Base-by-base conservation (phyloP, 208 protist genomes). In the Wallacemonas sp. region DNA sequence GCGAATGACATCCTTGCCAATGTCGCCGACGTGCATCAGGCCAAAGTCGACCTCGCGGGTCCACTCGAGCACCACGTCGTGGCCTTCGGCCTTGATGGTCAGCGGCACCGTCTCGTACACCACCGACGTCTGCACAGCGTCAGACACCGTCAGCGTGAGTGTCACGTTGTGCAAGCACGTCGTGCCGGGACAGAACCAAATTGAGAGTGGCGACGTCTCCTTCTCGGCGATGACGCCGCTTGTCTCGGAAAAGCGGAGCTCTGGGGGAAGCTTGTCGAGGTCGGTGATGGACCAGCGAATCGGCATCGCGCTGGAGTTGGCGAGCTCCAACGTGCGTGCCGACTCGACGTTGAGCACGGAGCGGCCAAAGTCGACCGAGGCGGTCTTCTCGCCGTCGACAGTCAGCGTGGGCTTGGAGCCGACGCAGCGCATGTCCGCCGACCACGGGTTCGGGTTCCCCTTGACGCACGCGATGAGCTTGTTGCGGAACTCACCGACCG, bases 21-120 rank as follows among this genome's bases (percentile, higher is more conserved):
- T 84, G 33, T 99, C 94, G 11, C 92, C 90, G 1, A 98, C 92
- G 63, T 93, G 85, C 74, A 95, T 84, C 17, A 92, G 66, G 27
- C 92, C 92, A 46, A 98, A 96, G 70, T 97, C 87, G 41, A 98
- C 70, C 56, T 92, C 84, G 6, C 83, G 65, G 24, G 94, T 94
- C 81, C 93, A 97, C 67, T 95, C 92, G 8, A 98, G 64, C 43
- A 98, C 85, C 0, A 97, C 85, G 69, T 97, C 90, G 71, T 97
- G 95, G 11, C 89, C 89, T 67, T 98, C 95, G 38, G 93, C 97
- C 63, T 91, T 88, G 12, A 98, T 30, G 1, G 60, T 70, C 33
- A 98, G 52, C 12, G 85, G 81, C 29, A 96, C 61, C 1, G 77
- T 75, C 64, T 97, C 90, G 72, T 84, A 93, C 16, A 83, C 62